Conservation (phyloP, 2,329 filamentous ascomycete species). For the Trichophyton benhamiae region DNA sequence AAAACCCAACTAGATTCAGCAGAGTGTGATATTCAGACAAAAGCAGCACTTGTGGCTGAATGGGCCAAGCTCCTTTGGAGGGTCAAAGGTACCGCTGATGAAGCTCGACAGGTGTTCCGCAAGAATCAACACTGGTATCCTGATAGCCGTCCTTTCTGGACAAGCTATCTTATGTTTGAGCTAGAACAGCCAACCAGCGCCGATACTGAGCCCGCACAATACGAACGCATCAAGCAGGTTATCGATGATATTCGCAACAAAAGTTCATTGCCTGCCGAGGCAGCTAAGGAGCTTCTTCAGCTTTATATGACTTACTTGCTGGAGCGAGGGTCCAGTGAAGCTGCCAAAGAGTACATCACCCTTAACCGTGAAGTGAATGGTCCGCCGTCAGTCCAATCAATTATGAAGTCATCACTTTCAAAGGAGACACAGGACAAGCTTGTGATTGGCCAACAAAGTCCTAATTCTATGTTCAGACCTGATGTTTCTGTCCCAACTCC, state of each 20-base stretch:
- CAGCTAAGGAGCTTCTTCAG: conserved; percentile 63
- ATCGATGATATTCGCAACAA: conserved; percentile 62
- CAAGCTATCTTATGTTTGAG: conserved; percentile 79
- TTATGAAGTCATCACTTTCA: conserved; percentile 16
- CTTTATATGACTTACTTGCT: conserved; percentile 75
- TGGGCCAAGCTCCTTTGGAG: conserved; percentile 84
- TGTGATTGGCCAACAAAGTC: background rate
- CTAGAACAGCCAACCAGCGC: conserved; percentile 62
- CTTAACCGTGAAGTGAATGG: conserved; percentile 83
- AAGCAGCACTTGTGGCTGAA: conserved; percentile 75
- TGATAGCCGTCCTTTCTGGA: conserved; percentile 82
- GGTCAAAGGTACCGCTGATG: conserved; percentile 64
- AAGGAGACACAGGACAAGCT: background rate
- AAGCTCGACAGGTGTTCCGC: conserved; percentile 71
- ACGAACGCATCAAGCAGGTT: conserved; percentile 66
- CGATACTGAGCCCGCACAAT: conserved; percentile 52
- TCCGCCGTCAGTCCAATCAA: conserved; percentile 29
- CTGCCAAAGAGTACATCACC: conserved; percentile 73
- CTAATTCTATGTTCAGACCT: background rate
- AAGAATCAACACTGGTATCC: conserved; percentile 74
- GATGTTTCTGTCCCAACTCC: background rate
- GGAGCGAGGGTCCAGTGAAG: conserved; percentile 65
- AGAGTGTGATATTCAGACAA: conserved; percentile 62
- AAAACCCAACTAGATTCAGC: conserved; percentile 66
- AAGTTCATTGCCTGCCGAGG: conserved; percentile 54